A percentile compares a stretch with the other conserved stretches of the same genome.
Evolutionary conservation across 352 stramenopile species (phyloP).

Genomic region (Phytophthora multivora): DNA sequence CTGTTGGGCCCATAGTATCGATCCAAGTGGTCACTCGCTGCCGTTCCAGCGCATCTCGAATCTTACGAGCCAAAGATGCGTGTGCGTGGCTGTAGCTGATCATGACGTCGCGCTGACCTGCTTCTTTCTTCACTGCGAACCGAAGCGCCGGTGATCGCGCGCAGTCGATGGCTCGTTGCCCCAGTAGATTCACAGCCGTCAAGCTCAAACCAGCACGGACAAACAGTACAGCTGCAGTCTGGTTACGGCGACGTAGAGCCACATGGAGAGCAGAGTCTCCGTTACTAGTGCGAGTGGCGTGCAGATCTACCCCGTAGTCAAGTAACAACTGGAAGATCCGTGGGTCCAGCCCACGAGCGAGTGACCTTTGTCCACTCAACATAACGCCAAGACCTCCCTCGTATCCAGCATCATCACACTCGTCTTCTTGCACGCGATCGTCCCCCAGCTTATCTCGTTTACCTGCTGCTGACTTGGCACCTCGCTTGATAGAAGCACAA

Average conservation of each 20-base stretch:
- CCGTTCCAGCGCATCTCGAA: slow-evolving; percentile 70
- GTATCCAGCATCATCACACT: slow-evolving; percentile 24
- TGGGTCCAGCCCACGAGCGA: slow-evolving; percentile 49
- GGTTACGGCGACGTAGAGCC: slow-evolving; percentile 70
- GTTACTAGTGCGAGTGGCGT: slow-evolving; percentile 58
- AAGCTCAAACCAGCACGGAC: slow-evolving; percentile 74
- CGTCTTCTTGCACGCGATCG: slow-evolving; percentile 30
- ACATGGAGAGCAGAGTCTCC: slow-evolving; percentile 81
- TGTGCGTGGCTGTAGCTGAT: slow-evolving; percentile 90
- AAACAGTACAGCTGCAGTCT: slow-evolving; percentile 67
- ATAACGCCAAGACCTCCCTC: slow-evolving; percentile 30
- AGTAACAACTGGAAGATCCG: slow-evolving; percentile 61
- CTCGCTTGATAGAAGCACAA: slow-evolving; percentile 36
- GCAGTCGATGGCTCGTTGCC: slow-evolving; percentile 78
- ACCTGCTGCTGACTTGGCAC: slow-evolving; percentile 19
- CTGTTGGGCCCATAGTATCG: slow-evolving; percentile 82
- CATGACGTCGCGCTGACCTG: slow-evolving; percentile 84
- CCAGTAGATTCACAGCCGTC: slow-evolving; percentile 61
- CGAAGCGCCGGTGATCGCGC: slow-evolving; percentile 66
- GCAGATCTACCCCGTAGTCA: slow-evolving; percentile 55
- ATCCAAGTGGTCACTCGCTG: slow-evolving; percentile 87
- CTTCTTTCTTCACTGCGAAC: slow-evolving; percentile 87
- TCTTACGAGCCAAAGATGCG: slow-evolving; percentile 57
- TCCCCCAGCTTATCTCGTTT: slow-evolving; percentile 30
- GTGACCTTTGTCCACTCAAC: slow-evolving; percentile 26